Evolutionary conservation across 768 basidiomycete species (phyloP), one percentile per base, ranked within the genome.

Genomic region (Tricholomella constricta): DNA sequence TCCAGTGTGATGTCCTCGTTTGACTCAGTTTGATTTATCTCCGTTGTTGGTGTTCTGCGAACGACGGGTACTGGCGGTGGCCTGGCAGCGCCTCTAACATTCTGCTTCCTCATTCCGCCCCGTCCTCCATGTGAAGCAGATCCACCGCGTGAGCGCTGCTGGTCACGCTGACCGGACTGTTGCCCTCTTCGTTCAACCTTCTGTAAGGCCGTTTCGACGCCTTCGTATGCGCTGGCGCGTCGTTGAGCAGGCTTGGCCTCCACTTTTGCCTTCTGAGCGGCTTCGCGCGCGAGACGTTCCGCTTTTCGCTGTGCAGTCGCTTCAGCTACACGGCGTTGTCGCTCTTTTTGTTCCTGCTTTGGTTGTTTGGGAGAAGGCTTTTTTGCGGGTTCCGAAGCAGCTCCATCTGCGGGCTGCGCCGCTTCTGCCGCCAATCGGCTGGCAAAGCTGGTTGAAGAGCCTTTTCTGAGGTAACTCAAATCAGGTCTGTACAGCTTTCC

Each of bases 381-480:
- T 27, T 22, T 15, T 10, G 48, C 8, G 25, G 48, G 37, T 36
- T 48, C 27, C 6, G 48, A 10, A 6, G 38, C 2, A 19, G 26
- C 2, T 42, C 36, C 45, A 41, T 44, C 52, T 32, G 41, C 6
- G 29, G n/a, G n/a, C n/a, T 31, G 41, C 31, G 37, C 54, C 26
- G 62, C 45, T 17, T 64, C 56, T 2, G 43, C 43, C 20, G 57
- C 57, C 45, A 63, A 36, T 37, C 53, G 55, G 29, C 62, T 56
- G 26, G 71, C 64, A 4, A 72, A 48, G 42, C 62, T 63, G 29
- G 41, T 54, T 15, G 54, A 45, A 26, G 60, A 53, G 17, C 58
- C 62, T 45, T 66, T 55, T 27, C 59, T 58, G 36, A 71, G 63
- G 37, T 70, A 70, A 43, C 59, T 66, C 26, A 71, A 53, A 57